phyloP scores from a whole-genome alignment of 2,329 filamentous ascomycete genomes.

The Beauveria australis region DNA sequence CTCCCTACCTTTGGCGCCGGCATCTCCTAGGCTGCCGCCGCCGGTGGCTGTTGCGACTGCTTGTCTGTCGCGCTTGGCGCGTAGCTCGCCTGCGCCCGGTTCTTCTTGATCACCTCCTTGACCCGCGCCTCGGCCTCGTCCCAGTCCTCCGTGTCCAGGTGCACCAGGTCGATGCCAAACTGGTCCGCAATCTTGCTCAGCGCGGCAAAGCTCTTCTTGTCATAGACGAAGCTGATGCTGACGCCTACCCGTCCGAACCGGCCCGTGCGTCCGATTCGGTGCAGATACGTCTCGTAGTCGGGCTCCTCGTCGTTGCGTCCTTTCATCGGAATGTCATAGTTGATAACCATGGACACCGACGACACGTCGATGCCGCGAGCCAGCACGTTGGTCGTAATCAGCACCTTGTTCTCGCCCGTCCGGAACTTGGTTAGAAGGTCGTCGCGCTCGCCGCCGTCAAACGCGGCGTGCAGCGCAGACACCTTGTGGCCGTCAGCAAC shows the following conservation, averaged over 20 bases:
- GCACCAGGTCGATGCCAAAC: conserved; percentile 73
- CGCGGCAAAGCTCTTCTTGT: conserved; percentile 70
- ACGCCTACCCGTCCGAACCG: conserved; percentile 95
- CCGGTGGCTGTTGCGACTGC: background rate
- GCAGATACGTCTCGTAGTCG: conserved; percentile 91
- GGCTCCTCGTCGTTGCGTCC: conserved; percentile 71
- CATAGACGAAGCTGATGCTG: conserved; percentile 88
- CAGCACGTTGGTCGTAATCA: conserved; percentile 95
- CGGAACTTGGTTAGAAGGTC: conserved; percentile 80
- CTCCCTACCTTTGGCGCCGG: background rate
- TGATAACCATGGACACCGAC: conserved; percentile 95
- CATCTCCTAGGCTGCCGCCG: conserved; percentile 22
- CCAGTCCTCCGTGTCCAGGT: conserved; percentile 81
- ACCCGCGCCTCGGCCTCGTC: conserved; percentile 79
- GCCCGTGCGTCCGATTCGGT: conserved; percentile 94
- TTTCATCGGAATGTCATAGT: conserved; percentile 81
- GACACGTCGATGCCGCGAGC: conserved; percentile 90
- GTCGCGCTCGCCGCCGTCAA: conserved; percentile 79
- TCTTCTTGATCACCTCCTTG: conserved; percentile 71
- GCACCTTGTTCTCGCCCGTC: conserved; percentile 78
- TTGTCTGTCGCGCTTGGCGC: conserved; percentile 37
- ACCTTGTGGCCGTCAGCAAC: conserved; percentile 83
- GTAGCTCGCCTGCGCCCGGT: conserved; percentile 48
- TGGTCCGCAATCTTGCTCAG: conserved; percentile 71
- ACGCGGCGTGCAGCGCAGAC: conserved; percentile 78